Base-by-base conservation (phyloP, 2,329 filamentous ascomycete genomes). In the Fusarium aywerte region DNA sequence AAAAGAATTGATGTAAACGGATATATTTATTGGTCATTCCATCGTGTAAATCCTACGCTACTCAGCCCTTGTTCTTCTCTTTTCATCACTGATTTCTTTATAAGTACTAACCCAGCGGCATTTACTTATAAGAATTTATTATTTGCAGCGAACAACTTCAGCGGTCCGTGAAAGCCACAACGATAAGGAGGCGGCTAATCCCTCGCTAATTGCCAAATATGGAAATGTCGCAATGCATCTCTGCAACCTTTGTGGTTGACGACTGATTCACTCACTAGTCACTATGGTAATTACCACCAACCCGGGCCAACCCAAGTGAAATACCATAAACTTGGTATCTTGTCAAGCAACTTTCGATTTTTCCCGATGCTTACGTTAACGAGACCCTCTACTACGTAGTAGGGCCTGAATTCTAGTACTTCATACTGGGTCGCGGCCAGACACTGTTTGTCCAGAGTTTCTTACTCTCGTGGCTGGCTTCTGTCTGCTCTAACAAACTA, bases 1-100 rank as follows among this genome's bases (percentile, higher is more conserved):
- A 68, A 66, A 58, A 40, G 61, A 56, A 31, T 58, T 58, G 51
- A 44, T 43, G 15, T 44, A 32, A 58, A 56, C 29, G 18, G n/a
- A 65, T 25, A 25, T 35, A 48, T 48, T 43, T 48, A 29, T 63
- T 65, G 64, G 29, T 66, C 59, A 70, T 70, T 7, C 15, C 48
- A 51, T 70, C 27, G 40, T 38, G 57, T 68, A 60, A 57, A 36
- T 44, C 47, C 51, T 49, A 52, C 36, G 9, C 21, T 43, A 49
- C 38, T 56, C 23, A 20, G 29, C 8, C 9, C 9, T 49, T 15
- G 13, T 23, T 8, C n/a, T 13, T 48, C 43, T 42, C 21, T 31
- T 38, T 57, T 32, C 21, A 42, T 31, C n/a, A 23, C 15, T 15
- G n/a, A 16, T 27, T 48, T 16, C 21, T 18, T 31, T 15, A 43